These are phyloP conservation scores for Madurella mycetomatis DNA, from an alignment of 2,329 filamentous ascomycete species.

Conservation along the genomic window DNA sequence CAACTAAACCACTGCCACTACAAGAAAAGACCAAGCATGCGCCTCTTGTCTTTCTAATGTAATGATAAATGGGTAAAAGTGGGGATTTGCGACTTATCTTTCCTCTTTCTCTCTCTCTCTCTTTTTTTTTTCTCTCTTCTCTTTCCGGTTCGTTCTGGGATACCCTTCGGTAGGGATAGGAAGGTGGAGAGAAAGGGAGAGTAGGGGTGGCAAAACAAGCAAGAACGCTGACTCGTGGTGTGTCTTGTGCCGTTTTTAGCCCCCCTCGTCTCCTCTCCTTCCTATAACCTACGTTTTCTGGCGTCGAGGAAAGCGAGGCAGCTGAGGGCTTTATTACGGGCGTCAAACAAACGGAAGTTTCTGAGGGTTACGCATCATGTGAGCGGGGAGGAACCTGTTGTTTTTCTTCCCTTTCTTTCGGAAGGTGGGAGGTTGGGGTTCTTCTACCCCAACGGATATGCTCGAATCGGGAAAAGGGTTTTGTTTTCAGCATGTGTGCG, in stretches of 20 bases:
- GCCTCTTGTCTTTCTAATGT: constrained; percentile 10
- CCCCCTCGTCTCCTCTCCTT: background rate
- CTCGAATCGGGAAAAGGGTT: background rate
- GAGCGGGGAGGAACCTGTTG: too few relatives aligned
- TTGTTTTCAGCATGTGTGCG: background rate
- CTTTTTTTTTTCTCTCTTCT: constrained; percentile 2
- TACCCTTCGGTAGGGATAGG: constrained; percentile 5
- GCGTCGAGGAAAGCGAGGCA: background rate
- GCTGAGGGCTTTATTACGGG: too few relatives aligned
- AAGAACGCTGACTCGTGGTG: too few relatives aligned
- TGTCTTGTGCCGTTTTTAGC: background rate
- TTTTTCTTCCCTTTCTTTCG: too few relatives aligned
- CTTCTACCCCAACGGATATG: background rate
- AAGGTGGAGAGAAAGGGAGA: background rate
- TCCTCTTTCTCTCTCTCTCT: constrained; percentile 3
- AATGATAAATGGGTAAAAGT: constrained; percentile 17
- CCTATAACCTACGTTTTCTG: background rate
- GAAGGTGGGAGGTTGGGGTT: too few relatives aligned
- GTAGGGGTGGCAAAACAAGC: background rate
- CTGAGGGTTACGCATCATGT: too few relatives aligned
- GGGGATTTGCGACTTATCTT: background rate
- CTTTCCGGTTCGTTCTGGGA: constrained; percentile 1
- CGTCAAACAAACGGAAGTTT: background rate
- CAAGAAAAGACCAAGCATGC: constrained; percentile 1
- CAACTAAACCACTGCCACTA: background rate